A percentile compares a stretch with the other conserved stretches of the same genome.
phyloP scores from a whole-genome alignment of 768 basidiomycete species.

The Xerocomus potaroensis region DNA sequence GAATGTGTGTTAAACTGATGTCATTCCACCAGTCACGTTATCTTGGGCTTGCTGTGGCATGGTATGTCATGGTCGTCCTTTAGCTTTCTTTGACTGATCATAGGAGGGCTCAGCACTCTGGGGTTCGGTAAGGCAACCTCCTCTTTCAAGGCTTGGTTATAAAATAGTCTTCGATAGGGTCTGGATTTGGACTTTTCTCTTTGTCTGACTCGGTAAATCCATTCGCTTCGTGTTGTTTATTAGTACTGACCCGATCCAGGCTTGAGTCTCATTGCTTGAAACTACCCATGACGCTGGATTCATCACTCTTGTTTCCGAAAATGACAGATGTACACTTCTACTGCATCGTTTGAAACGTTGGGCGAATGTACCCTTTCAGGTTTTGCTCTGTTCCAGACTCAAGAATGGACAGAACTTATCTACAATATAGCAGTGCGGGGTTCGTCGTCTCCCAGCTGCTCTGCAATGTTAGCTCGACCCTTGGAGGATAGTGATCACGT shows the following conservation, averaged over 20 bases:
- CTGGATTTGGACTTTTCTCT: neutral
- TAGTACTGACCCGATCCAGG: too few relatives aligned
- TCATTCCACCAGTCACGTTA: slow-evolving; percentile 4
- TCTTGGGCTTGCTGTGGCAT: slow-evolving; percentile 1
- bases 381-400: too few relatives aligned
- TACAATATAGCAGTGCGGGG: too few relatives aligned
- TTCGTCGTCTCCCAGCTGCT: too few relatives aligned
- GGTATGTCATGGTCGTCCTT: slow-evolving; percentile 1
- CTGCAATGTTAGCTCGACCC: too few relatives aligned
- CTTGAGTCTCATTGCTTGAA: neutral
- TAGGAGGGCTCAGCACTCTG: neutral
- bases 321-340: too few relatives aligned
- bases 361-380: too few relatives aligned
- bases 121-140: slow-evolving; percentile 1
- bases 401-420: too few relatives aligned
- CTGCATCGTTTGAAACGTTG: too few relatives aligned
- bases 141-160: neutral
- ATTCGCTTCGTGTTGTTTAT: neutral
- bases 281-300: slow-evolving; percentile 10
- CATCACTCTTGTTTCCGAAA: too few relatives aligned
- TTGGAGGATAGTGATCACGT: too few relatives aligned
- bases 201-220: slow-evolving; percentile 1
- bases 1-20: neutral
- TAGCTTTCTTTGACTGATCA: neutral
- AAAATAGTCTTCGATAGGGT: neutral